These are phyloP conservation scores for Termitomyces sp. DNA, from an alignment of 768 basidiomycete species.

Conservation along the genomic window DNA sequence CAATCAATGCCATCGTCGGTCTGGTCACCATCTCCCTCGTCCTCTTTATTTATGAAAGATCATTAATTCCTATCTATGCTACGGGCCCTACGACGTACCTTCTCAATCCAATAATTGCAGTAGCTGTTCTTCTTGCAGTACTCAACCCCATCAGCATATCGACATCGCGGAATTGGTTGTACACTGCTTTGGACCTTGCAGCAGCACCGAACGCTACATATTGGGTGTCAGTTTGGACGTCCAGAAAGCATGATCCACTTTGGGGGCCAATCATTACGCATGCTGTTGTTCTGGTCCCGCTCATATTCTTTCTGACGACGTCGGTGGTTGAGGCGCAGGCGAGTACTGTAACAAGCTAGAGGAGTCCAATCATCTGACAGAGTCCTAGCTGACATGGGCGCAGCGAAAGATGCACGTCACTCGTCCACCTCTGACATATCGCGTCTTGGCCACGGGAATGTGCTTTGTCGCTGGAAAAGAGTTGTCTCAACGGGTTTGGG, in stretches of 20 bases:
- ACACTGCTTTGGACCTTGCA: conserved; percentile 37
- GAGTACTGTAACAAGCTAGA: conserved; percentile 9
- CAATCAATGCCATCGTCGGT: conserved; percentile 4
- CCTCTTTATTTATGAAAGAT: conserved; percentile 58
- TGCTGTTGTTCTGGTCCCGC: conserved; percentile 48
- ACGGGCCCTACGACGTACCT: conserved; percentile 49
- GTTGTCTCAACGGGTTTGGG: conserved; percentile 29
- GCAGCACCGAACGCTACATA: conserved; percentile 62
- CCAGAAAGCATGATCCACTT: conserved; percentile 46
- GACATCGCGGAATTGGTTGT: conserved; percentile 25
- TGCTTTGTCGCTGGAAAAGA: conserved; percentile 22
- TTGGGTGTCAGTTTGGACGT: conserved; percentile 59
- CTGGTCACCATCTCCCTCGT: conserved; percentile 46
- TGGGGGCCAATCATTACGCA: conserved; percentile 62
- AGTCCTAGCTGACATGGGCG: conserved; percentile 5
- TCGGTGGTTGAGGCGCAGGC: conserved; percentile 33
- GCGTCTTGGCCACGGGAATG: conserved; percentile 21
- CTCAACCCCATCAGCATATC: conserved; percentile 36
- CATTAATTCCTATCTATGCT: conserved; percentile 69
- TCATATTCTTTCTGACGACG: conserved; percentile 48
- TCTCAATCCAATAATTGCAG: conserved; percentile 34
- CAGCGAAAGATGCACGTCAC: conserved; percentile 3
- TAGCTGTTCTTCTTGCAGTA: conserved; percentile 33
- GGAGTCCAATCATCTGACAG: neutral
- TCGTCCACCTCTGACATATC: conserved; percentile 13